Evolutionary conservation across 306 rosid species (phyloP).

Genomic region (Elaeagnus macrophylla): DNA sequence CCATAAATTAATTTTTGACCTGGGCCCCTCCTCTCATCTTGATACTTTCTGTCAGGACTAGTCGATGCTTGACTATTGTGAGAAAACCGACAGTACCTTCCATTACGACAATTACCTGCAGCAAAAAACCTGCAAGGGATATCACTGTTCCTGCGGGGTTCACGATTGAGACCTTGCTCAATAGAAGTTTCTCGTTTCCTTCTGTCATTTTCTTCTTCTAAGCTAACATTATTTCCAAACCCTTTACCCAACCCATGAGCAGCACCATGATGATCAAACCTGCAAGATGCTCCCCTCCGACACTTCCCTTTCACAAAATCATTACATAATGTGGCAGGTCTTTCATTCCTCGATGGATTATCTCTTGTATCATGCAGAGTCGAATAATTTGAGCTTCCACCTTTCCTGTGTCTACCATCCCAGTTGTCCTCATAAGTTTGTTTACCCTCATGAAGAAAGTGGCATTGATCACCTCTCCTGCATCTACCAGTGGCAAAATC

Average conservation of each 20-base stretch:
- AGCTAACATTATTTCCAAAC: constrained; percentile 39
- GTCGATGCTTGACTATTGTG: constrained; percentile 54
- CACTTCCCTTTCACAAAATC: constrained; percentile 74
- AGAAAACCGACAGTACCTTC: constrained; percentile 75
- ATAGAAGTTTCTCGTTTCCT: constrained; percentile 56
- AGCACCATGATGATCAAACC: constrained; percentile 50
- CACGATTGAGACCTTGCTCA: constrained; percentile 57
- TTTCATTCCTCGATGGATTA: constrained; percentile 47
- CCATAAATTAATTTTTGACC: constrained; percentile 34
- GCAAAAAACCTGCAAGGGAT: constrained; percentile 81
- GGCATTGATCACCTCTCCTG: constrained; percentile 74
- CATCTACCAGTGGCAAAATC: constrained; percentile 81
- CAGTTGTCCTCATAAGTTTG: constrained; percentile 58
- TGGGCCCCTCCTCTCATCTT: constrained; percentile 49
- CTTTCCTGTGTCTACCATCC: constrained; percentile 68
- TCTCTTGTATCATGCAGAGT: constrained; percentile 44
- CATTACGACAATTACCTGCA: constrained; percentile 82
- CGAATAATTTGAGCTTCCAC: constrained; percentile 52
- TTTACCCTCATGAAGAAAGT: constrained; percentile 59
- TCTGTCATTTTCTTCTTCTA: constrained; percentile 68
- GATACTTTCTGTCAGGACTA: constrained; percentile 66
- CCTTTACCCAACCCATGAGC: constrained; percentile 57
- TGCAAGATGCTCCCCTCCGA: constrained; percentile 78
- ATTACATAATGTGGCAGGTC: constrained; percentile 44
- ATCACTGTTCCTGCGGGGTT: constrained; percentile 39